Evolutionary conservation across 1,284 basidiomycete genomes (phyloP), one percentile per base, ranked within the genome.

Genomic region (Hypsizygus ulmarius): DNA sequence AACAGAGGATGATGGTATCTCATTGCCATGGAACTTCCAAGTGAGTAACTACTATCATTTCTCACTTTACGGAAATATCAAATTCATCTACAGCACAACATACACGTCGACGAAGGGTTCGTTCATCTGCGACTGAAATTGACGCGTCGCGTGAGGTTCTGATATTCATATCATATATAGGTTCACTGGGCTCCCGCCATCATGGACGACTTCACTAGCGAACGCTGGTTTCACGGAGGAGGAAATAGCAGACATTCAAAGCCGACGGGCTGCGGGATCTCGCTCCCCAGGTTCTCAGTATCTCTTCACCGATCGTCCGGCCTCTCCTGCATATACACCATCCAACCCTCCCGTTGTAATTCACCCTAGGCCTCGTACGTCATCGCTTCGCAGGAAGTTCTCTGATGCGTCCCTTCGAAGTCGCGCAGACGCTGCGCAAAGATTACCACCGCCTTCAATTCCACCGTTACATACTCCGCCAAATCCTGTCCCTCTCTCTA

Each of bases 41-140:
- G 85, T 83, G 61, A 42, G 81, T 64, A 14, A 25, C 7, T 25
- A 25, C 7, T 25, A 7, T 7, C 21, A 9, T 5, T 11, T 32
- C 28, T 38, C 40, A 27, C 32, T 18, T 46, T 42, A n/a, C 18
- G 12, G 52, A 27, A 12, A 48, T 12, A 49, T 39, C 47, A 45
- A 35, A 39, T 18, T 39, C 53, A 45, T 53, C 40, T 43, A 12
- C 43, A 89, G 85, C 87, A 90, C 59, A 77, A 89, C 61, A 78
- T 90, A 14, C 87, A 90, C 61, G 84, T 90, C 27, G 84, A 90
- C 59, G 87, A 89, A 65, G 78, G 73, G 79, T 87, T 61, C 52
- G 76, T 72, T 1, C 1, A 16, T 25, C 16, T 27, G 19, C 15
- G 15, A 18, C 21, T 39, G 12, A 43, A 16, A 9, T 35, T 25